Conservation (phyloP, 1,284 basidiomycete species). For the Ganoderma lucidum region DNA sequence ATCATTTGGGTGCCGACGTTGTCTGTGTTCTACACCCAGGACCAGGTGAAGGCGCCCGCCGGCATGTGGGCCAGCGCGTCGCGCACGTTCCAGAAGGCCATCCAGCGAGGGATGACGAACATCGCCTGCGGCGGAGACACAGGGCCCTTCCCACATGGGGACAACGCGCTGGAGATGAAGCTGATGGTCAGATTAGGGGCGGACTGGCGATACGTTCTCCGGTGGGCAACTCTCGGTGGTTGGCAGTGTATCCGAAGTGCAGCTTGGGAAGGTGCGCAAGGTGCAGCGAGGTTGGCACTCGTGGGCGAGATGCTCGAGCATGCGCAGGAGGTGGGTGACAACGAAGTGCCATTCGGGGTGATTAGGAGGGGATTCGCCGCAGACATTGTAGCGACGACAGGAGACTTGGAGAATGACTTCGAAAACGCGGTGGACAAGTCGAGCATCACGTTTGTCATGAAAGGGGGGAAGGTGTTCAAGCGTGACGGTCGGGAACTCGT, state of each 20-base stretch:
- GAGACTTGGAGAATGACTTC: conserved; percentile 57
- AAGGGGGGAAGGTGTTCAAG: conserved; percentile 61
- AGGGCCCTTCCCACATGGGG: conserved; percentile 67
- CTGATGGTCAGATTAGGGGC: conserved; percentile 67
- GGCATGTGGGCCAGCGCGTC: conserved; percentile 50
- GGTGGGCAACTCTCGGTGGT: conserved; percentile 67
- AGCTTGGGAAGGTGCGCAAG: conserved; percentile 56
- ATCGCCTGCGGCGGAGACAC: conserved; percentile 73
- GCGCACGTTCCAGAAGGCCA: conserved; percentile 53
- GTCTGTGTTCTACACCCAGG: conserved; percentile 52
- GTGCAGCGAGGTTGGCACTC: conserved; percentile 42
- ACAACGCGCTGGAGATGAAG: conserved; percentile 68
- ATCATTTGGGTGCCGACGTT: conserved; percentile 70
- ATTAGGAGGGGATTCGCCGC: conserved; percentile 62
- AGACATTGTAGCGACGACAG: conserved; percentile 61
- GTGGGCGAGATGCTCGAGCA: conserved; percentile 43
- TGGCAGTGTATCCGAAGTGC: conserved; percentile 63
- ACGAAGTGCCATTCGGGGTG: conserved; percentile 65
- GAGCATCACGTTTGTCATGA: conserved; percentile 65
- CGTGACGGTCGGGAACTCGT: conserved; percentile 44
- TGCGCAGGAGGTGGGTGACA: conserved; percentile 50
- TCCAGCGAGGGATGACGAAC: conserved; percentile 51
- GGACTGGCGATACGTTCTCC: conserved; percentile 58
- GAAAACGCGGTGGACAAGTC: conserved; percentile 52
- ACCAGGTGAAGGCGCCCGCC: conserved; percentile 31